A percentile compares a stretch with the other conserved stretches of the same genome.
These are phyloP conservation scores for Drosera spatulata DNA, from an alignment of 179 eudicot genomes.

Conservation along the genomic window DNA sequence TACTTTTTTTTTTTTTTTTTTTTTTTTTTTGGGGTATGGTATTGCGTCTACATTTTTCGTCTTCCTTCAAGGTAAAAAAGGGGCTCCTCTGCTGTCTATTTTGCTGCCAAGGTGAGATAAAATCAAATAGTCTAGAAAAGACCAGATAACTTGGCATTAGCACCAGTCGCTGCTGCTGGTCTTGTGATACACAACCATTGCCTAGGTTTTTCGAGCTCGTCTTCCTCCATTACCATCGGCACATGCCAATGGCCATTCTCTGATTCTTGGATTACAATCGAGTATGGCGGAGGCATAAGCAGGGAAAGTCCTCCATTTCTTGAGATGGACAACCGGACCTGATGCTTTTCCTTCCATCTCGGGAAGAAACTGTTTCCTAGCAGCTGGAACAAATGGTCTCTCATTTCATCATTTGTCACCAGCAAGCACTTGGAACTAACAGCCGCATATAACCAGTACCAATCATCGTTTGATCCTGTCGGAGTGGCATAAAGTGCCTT, in stretches of 20 bases:
- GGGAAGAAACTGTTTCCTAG: constrained; percentile 41
- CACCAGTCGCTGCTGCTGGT: not conserved
- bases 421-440: constrained; percentile 35
- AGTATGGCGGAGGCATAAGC: constrained; percentile 90
- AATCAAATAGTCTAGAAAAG: not conserved
- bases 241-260: constrained; percentile 81
- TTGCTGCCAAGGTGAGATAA: too few relatives aligned
- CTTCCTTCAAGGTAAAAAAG: too few relatives aligned
- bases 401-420: constrained; percentile 47
- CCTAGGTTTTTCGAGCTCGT: constrained; percentile 49
- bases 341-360: constrained; percentile 48
- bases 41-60: too few relatives aligned
- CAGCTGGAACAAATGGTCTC: constrained; percentile 46
- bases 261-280: constrained; percentile 76
- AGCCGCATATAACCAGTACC: constrained; percentile 45
- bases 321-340: constrained; percentile 48
- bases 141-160: not conserved
- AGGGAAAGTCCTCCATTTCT: constrained; percentile 37
- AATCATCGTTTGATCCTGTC: constrained; percentile 69
- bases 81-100: too few relatives aligned
- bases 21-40: too few relatives aligned
- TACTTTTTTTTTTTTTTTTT: too few relatives aligned
- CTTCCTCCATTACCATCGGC: constrained; percentile 72
- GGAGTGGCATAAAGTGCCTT: constrained; percentile 79
- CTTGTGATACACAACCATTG: constrained; percentile 78